Conservation (phyloP, 208 protist genomes). For the Trypanosoma caninum region DNA sequence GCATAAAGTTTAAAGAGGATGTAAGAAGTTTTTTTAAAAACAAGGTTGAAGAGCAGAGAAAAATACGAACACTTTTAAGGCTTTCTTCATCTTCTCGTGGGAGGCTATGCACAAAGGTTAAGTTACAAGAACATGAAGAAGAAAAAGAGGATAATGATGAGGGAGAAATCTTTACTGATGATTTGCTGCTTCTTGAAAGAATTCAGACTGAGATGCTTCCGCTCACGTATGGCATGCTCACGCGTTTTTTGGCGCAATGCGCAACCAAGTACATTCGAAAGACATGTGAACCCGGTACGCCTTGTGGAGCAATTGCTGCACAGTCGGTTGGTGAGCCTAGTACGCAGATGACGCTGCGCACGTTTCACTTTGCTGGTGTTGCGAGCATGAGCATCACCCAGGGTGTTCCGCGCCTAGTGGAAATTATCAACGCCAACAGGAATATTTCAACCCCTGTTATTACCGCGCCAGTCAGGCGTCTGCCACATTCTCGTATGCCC, state of each 20-base stretch:
- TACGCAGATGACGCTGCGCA: slow-evolving; percentile 99
- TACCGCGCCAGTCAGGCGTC: slow-evolving; percentile 61
- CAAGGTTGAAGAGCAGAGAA: slow-evolving; percentile 51
- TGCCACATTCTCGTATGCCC: not conserved
- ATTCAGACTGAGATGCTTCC: slow-evolving; percentile 67
- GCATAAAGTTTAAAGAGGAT: slow-evolving; percentile 74
- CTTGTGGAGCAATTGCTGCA: slow-evolving; percentile 98
- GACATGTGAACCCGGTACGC: slow-evolving; percentile 95
- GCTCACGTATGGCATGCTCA: slow-evolving; percentile 68
- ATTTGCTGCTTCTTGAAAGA: slow-evolving; percentile 35
- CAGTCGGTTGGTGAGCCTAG: slow-evolving; percentile 99
- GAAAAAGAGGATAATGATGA: not conserved
- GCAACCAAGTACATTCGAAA: slow-evolving; percentile 83
- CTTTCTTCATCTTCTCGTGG: slow-evolving; percentile 28
- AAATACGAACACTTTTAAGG: slow-evolving; percentile 51
- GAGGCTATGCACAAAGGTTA: not conserved
- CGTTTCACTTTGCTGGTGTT: slow-evolving; percentile 99
- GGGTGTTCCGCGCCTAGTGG: slow-evolving; percentile 97
- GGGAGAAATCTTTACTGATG: slow-evolving; percentile 3
- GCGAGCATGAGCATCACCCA: slow-evolving; percentile 99
- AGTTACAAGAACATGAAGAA: not conserved
- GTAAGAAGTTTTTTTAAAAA: slow-evolving; percentile 65
- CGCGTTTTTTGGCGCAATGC: slow-evolving; percentile 67
- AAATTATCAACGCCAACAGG: slow-evolving; percentile 99
- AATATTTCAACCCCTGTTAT: slow-evolving; percentile 99